A percentile compares a stretch with the other conserved stretches of the same genome.
Conservation (phyloP, 2,329 filamentous ascomycete species). For the Scedosporium boydii region DNA sequence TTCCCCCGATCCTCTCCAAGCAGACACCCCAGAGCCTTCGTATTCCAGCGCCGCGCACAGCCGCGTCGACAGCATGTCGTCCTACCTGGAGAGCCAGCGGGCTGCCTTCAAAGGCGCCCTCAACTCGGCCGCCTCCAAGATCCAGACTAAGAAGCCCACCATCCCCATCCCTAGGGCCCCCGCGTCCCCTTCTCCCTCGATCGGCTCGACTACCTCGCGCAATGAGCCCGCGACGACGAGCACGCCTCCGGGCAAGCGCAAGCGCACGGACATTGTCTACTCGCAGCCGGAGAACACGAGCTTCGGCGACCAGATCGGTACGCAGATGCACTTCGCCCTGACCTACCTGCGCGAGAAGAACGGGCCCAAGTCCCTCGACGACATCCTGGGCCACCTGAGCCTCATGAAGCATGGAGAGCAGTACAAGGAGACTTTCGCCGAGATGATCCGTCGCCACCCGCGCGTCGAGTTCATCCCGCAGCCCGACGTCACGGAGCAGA, state of each 20-base stretch:
- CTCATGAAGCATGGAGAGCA: constrained; percentile 53
- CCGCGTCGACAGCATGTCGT: constrained; percentile 37
- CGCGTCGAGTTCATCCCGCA: constrained; percentile 49
- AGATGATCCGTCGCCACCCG: constrained; percentile 57
- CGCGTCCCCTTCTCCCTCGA: constrained; percentile 54
- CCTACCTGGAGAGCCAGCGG: constrained; percentile 56
- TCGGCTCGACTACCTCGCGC: constrained; percentile 35
- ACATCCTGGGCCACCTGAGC: constrained; percentile 74
- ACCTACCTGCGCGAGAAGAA: constrained; percentile 69
- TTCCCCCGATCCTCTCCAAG: too few relatives aligned
- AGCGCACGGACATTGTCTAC: constrained; percentile 53
- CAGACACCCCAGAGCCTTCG: too few relatives aligned
- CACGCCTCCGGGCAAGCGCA: constrained; percentile 47
- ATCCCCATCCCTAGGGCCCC: constrained; percentile 23
- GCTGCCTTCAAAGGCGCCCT: constrained; percentile 53
- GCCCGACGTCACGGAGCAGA: constrained; percentile 52
- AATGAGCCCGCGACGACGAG: constrained; percentile 34
- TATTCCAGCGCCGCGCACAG: too few relatives aligned
- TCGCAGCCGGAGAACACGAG: constrained; percentile 70
- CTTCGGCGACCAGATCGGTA: constrained; percentile 72
- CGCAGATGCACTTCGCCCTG: constrained; percentile 79
- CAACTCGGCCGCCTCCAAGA: constrained; percentile 53
- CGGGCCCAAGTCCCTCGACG: constrained; percentile 59
- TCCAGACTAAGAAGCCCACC: constrained; percentile 42
- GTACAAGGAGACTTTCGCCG: constrained; percentile 54